A percentile compares a stretch with the other conserved stretches of the same genome.
These are phyloP conservation scores for Vitis amurensis DNA, from an alignment of 164 flowering plant genomes.

Conservation along the genomic window DNA sequence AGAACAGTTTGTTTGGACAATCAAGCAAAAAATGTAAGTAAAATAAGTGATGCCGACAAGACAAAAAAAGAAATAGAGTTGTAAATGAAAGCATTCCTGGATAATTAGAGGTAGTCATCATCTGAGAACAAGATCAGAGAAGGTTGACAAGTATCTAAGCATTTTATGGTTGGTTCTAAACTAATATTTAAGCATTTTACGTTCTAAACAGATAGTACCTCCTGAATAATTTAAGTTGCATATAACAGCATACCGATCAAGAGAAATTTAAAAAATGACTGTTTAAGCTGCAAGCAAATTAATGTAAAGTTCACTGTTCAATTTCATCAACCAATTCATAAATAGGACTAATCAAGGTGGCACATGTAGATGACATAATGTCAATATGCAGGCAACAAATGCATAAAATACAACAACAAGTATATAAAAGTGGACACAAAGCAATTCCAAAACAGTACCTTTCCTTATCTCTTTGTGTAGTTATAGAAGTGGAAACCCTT, in stretches of 20 bases:
- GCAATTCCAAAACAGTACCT: conserved; percentile 43
- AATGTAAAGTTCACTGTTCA: too few species aligned
- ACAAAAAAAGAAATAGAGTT: too few species aligned
- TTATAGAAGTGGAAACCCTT: conserved; percentile 26
- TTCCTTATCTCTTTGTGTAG: conserved; percentile 41
- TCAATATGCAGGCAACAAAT: background rate
- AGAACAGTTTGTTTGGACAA: too few species aligned
- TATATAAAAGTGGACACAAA: background rate
- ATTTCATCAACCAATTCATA: too few species aligned
- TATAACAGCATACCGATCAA: background rate
- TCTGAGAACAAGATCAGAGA: too few species aligned
- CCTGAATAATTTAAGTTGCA: background rate
- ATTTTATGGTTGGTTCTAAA: background rate
- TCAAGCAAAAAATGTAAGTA: too few species aligned
- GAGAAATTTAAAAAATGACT: background rate
- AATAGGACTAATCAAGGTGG: too few species aligned
- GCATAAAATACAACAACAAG: conserved; percentile 1
- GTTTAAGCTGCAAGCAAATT: too few species aligned
- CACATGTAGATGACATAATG: background rate
- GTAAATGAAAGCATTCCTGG: too few species aligned
- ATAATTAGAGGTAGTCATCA: too few species aligned
- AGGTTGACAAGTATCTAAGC: too few species aligned
- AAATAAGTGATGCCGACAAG: too few species aligned
- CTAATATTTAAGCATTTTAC: background rate
- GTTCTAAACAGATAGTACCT: background rate